Evolutionary conservation across 192 early-diverging fungal species (phyloP), one percentile per base, ranked within the genome.

Genomic region (Mortierella antarctica): DNA sequence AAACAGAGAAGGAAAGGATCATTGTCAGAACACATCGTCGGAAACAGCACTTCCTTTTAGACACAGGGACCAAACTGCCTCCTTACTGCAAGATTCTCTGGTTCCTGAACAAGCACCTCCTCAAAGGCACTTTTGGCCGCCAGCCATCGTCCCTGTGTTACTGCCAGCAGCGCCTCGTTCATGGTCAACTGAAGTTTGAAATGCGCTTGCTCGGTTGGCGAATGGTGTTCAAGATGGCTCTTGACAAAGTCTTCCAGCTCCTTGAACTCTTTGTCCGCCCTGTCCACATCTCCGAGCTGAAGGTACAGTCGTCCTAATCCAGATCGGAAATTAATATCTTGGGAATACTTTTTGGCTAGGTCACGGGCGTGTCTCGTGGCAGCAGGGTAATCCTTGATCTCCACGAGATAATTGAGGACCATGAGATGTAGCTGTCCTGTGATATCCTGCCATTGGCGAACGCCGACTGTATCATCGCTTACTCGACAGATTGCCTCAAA

Each of bases 301-400:
- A 88, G 51, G 31, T 88, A 86, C 17, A 88, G 46, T 56, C 87
- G 70, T 17, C 85, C 87, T 7, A 88, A 48, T 13, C 83, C 69
- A 13, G 85, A 86, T 12, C 85, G 51, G 20, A 86, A 51, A 50
- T 88, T 83, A 39, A 85, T 50, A 17, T 85, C 76, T 15, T 66
- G 65, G 2, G 67, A 58, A 51, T 79, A 74, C 17, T 70, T 68
- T 14, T 49, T 47, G 1, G 78, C 53, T 14, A 88, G 62, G 7
- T 69, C 70, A 5, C 82, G 69, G 54, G 84, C 82, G n/a, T 81
- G 73, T 4, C 51, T 67, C 1, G 85, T 83, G 0, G 85, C 83
- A 1, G 70, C 52, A 7, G 83, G 60, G 45, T 71, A 85, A 18
- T 88, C 87, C 39, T 85, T 76, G 49, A 86, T 77, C 12, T 80